A percentile compares a stretch with the other conserved stretches of the same genome.
phyloP scores from a whole-genome alignment of 2,329 filamentous ascomycete species.

The Cordyceps cicadae region DNA sequence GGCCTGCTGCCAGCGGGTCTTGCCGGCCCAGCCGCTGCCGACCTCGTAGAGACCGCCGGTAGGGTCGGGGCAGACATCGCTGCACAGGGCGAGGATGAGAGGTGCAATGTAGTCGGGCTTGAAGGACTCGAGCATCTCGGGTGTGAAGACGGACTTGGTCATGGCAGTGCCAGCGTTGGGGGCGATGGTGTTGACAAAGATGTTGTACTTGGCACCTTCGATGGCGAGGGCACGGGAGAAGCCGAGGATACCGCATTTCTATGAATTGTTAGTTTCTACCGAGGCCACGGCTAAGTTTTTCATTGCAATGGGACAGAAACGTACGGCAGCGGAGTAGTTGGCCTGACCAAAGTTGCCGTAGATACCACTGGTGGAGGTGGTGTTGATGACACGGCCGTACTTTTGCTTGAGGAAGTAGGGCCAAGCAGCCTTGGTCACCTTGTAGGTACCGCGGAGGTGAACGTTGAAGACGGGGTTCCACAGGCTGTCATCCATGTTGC shows the following conservation, averaged over 20 bases:
- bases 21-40: slow-evolving; percentile 85
- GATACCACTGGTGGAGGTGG: slow-evolving; percentile 91
- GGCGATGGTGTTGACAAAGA: slow-evolving; percentile 95
- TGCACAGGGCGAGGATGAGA: slow-evolving; percentile 73
- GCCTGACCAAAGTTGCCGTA: slow-evolving; percentile 99
- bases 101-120: slow-evolving; percentile 98
- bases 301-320: slow-evolving; percentile 22
- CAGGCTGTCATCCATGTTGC: slow-evolving; percentile 90
- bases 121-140: slow-evolving; percentile 97
- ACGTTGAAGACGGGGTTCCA: slow-evolving; percentile 92
- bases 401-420: slow-evolving; percentile 97
- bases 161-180: slow-evolving; percentile 95
- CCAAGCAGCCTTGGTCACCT: slow-evolving; percentile 95
- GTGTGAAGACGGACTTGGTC: slow-evolving; percentile 88
- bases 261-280: slow-evolving; percentile 14
- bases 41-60: slow-evolving; percentile 91
- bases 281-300: not conserved
- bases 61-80: slow-evolving; percentile 76
- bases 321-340: slow-evolving; percentile 86
- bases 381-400: slow-evolving; percentile 95
- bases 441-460: slow-evolving; percentile 90
- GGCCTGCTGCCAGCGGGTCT: slow-evolving; percentile 89
- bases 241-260: slow-evolving; percentile 89
- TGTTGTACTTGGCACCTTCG: slow-evolving; percentile 95
- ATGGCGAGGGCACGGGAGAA: slow-evolving; percentile 88